These are phyloP conservation scores for Saksenaea oblongispora DNA, from an alignment of 371 early-diverging fungal species.

Conservation along the genomic window DNA sequence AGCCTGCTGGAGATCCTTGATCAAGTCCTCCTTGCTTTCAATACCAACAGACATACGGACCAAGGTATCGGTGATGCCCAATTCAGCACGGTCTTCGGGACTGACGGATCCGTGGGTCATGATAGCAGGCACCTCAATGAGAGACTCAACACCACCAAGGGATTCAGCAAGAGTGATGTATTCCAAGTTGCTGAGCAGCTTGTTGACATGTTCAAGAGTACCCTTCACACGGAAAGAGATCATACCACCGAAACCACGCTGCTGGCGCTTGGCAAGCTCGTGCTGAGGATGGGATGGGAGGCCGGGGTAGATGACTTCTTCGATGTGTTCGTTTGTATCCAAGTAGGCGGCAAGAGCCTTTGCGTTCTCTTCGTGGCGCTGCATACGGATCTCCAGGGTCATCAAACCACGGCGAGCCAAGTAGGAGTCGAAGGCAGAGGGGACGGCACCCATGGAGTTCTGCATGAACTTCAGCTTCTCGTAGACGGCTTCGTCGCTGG, in stretches of 20 bases:
- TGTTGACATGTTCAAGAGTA: conserved; percentile 66
- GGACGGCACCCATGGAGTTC: conserved; percentile 95
- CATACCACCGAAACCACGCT: conserved; percentile 87
- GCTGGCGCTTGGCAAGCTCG: conserved; percentile 77
- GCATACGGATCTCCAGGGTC: conserved; percentile 95
- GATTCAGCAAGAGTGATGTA: conserved; percentile 85
- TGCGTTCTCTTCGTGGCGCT: conserved; percentile 87
- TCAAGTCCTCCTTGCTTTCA: conserved; percentile 81
- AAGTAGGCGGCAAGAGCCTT: conserved; percentile 74
- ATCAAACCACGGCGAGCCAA: conserved; percentile 94
- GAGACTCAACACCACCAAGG: conserved; percentile 85
- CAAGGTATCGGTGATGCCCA: conserved; percentile 84
- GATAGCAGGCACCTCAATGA: conserved; percentile 81
- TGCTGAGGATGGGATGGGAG: conserved; percentile 82
- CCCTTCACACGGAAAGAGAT: conserved; percentile 83
- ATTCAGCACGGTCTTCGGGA: conserved; percentile 70
- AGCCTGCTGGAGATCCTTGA: conserved; percentile 66
- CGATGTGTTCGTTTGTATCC: conserved; percentile 63
- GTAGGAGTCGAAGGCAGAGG: conserved; percentile 97
- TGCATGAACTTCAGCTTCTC: conserved; percentile 88
- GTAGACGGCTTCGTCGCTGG: conserved; percentile 71
- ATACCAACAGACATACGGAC: conserved; percentile 84
- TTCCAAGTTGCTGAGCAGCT: conserved; percentile 65
- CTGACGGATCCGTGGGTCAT: conserved; percentile 89
- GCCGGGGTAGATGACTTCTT: conserved; percentile 86